Percentiles rank a stretch among this genome's conserved stretches.
phyloP scores from a whole-genome alignment of 192 early-diverging fungal species.

The Mortierella alpina region DNA sequence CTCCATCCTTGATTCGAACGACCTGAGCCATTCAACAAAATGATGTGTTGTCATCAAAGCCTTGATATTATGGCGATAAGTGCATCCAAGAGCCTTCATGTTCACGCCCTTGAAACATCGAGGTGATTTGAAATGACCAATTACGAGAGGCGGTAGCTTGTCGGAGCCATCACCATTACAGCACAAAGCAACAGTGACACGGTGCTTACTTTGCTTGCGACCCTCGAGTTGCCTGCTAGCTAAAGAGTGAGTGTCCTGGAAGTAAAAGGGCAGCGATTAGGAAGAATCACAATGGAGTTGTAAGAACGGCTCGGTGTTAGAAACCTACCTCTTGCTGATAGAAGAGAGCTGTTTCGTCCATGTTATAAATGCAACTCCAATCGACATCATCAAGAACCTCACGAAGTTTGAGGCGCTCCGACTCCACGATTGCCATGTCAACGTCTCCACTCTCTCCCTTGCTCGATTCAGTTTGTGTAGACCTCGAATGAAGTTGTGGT shows the following conservation, averaged over 20 bases:
- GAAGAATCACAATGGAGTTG: neutral
- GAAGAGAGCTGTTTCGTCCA: too few relatives aligned
- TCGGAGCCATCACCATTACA: conserved; percentile 11
- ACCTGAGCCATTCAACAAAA: neutral
- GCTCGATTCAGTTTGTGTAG: too few relatives aligned
- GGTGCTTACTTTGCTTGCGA: neutral
- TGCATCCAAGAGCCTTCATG: neutral
- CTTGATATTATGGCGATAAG: neutral
- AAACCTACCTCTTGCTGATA: conserved; percentile 1
- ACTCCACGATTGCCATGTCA: too few relatives aligned
- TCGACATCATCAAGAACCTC: too few relatives aligned
- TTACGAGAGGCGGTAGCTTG: neutral
- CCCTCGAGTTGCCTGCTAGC: neutral
- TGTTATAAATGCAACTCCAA: too few relatives aligned
- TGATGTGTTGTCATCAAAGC: neutral
- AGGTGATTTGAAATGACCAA: neutral
- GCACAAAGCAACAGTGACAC: neutral
- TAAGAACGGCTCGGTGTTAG: neutral
- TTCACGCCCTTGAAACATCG: conserved; percentile 4
- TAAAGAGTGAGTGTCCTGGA: neutral
- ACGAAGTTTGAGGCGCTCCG: too few relatives aligned
- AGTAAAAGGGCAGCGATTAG: neutral
- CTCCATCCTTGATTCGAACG: neutral
- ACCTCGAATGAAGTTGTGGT: too few relatives aligned
- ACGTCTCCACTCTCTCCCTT: too few relatives aligned